Evolutionary conservation across 768 basidiomycete genomes (phyloP).

Genomic region (Amanita rimosa): DNA sequence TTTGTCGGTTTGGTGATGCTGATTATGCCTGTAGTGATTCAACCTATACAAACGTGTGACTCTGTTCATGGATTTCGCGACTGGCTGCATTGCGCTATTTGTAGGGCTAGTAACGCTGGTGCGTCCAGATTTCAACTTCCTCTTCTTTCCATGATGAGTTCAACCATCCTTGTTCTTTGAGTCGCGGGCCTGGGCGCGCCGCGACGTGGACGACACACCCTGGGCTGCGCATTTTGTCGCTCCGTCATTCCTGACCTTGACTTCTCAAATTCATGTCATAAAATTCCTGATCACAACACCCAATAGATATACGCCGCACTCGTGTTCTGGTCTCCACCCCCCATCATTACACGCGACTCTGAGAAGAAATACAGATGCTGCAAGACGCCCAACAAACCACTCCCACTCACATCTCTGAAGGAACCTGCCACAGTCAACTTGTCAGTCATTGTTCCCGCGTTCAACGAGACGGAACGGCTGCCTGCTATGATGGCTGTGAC

Average conservation of each 20-base stretch:
- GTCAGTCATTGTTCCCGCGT: constrained; percentile 82
- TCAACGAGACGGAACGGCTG: constrained; percentile 82
- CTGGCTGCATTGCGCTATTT: constrained; percentile 20
- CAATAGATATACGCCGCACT: constrained; percentile 62
- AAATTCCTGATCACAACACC: constrained; percentile 7
- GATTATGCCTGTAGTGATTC: neutral
- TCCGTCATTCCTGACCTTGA: constrained; percentile 20
- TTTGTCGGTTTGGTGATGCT: constrained; percentile 9
- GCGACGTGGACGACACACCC: constrained; percentile 48
- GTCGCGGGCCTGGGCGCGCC: constrained; percentile 53
- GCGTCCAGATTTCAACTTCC: constrained; percentile 13
- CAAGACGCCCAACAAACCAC: constrained; percentile 38
- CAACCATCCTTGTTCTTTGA: constrained; percentile 89
- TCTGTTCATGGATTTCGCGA: constrained; percentile 7
- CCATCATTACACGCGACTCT: constrained; percentile 48
- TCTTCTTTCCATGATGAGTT: constrained; percentile 25
- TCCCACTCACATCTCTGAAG: constrained; percentile 44
- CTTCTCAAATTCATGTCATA: constrained; percentile 8
- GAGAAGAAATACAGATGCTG: constrained; percentile 62
- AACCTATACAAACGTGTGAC: neutral
- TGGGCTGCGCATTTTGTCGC: constrained; percentile 37
- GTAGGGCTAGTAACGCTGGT: constrained; percentile 23
- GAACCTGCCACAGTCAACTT: constrained; percentile 56
- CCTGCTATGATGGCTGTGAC: constrained; percentile 74
- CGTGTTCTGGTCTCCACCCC: constrained; percentile 63